These are phyloP conservation scores for Trichoderma asperellum DNA, from an alignment of 2,329 filamentous ascomycete genomes.

Conservation along the genomic window DNA sequence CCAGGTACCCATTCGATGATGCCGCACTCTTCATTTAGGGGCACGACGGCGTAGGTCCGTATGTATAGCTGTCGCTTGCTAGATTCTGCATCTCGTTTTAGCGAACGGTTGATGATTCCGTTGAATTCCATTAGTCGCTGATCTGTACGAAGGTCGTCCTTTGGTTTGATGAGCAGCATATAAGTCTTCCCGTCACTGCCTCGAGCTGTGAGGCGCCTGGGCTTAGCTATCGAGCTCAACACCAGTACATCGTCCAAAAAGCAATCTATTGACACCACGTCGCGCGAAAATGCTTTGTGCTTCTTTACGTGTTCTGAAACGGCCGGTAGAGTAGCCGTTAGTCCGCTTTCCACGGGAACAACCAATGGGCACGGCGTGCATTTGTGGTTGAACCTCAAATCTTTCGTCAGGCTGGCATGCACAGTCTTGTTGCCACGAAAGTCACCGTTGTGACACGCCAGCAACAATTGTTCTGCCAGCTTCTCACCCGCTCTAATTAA, in stretches of 20 bases:
- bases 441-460: conserved; percentile 75
- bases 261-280: conserved; percentile 78
- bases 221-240: conserved; percentile 87
- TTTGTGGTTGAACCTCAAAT: conserved; percentile 84
- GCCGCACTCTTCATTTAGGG: conserved; percentile 95
- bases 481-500: conserved; percentile 80
- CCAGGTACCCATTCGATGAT: conserved; percentile 99
- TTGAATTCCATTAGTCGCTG: conserved; percentile 99
- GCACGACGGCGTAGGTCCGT: conserved; percentile 95
- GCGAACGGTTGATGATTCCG: conserved; percentile 90
- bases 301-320: conserved; percentile 71
- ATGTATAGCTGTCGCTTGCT: conserved; percentile 92
- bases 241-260: conserved; percentile 91
- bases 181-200: conserved; percentile 90
- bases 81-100: conserved; percentile 89
- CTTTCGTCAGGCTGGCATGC: conserved; percentile 72
- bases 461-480: conserved; percentile 78
- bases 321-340: conserved; percentile 80
- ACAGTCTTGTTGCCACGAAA: conserved; percentile 71
- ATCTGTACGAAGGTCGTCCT: conserved; percentile 96
- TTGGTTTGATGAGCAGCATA: conserved; percentile 92
- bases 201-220: conserved; percentile 83
- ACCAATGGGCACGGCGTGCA: conserved; percentile 82
- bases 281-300: conserved; percentile 85
- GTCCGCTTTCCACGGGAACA: conserved; percentile 82